Percentiles rank a stretch among this genome's conserved stretches.
Conservation (phyloP, 257 asterid species). For the Penstemon eatonii region DNA sequence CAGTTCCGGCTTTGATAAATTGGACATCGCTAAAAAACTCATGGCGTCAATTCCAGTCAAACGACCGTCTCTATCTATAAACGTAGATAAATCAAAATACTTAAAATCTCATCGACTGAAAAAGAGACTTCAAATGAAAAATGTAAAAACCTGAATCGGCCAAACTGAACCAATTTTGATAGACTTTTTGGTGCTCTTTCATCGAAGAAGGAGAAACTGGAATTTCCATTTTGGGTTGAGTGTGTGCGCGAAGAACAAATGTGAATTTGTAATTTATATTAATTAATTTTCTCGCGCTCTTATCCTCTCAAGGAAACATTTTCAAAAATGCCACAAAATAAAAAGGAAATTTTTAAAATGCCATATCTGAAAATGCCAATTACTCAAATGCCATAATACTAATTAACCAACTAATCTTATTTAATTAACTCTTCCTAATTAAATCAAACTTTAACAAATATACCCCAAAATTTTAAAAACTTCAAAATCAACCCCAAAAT, state of each 20-base stretch:
- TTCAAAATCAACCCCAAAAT: too few species aligned
- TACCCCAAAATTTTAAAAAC: too few species aligned
- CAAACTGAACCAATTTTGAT: slow-evolving; percentile 68
- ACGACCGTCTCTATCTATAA: slow-evolving; percentile 78
- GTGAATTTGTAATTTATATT: slow-evolving; percentile 16
- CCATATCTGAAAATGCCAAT: too few species aligned
- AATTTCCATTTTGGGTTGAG: slow-evolving; percentile 47
- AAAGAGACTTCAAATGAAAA: not conserved
- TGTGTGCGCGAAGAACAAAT: slow-evolving; percentile 10
- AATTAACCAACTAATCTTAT: too few species aligned
- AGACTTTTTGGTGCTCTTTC: slow-evolving; percentile 55
- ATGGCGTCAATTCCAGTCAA: slow-evolving; percentile 76
- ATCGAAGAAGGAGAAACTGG: slow-evolving; percentile 38
- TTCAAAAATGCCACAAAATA: too few species aligned
- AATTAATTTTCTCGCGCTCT: not conserved
- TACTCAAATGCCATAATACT: too few species aligned
- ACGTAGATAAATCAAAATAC: slow-evolving; percentile 13
- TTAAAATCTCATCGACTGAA: not conserved
- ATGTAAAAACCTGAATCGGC: slow-evolving; percentile 74
- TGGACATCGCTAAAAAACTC: slow-evolving; percentile 60
- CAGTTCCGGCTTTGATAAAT: slow-evolving; percentile 65
- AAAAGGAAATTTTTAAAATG: too few species aligned
- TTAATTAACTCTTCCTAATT: too few species aligned
- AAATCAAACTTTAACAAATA: too few species aligned
- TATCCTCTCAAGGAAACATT: slow-evolving; percentile 29